Evolutionary conservation across 2,329 filamentous ascomycete species (phyloP).

Genomic region (Rhynchosporium graminicola): DNA sequence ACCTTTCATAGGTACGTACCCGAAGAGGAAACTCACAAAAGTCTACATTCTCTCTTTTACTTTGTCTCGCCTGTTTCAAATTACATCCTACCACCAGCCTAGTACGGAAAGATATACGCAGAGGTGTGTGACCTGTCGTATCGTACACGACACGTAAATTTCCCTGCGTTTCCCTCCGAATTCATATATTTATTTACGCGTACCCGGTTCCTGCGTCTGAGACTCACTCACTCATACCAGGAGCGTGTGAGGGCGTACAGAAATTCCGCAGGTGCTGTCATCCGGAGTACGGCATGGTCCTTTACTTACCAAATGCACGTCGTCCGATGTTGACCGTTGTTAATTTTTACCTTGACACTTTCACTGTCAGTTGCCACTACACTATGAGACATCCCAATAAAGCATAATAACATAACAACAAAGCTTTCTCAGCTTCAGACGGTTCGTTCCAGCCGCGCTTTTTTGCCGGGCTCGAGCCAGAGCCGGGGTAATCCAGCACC

Average conservation of each 20-base stretch:
- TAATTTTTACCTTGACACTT: background rate
- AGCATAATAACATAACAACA: background rate
- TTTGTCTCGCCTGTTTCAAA: too few species aligned
- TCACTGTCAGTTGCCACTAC: background rate
- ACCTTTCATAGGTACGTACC: too few species aligned
- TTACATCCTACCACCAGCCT: too few species aligned
- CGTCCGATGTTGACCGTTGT: background rate
- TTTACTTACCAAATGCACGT: background rate
- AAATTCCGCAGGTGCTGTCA: constrained; percentile 1
- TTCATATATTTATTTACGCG: background rate
- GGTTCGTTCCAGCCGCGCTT: constrained; percentile 8
- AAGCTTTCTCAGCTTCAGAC: too few species aligned
- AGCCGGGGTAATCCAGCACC: constrained; percentile 5
- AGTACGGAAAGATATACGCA: background rate
- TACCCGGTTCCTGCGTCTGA: constrained; percentile 1
- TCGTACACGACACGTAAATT: constrained; percentile 1
- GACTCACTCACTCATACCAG: background rate
- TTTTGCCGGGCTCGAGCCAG: background rate
- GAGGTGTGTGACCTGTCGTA: background rate
- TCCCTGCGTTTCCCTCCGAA: background rate
- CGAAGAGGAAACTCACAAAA: too few species aligned
- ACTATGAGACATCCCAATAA: too few species aligned
- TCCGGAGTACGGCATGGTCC: constrained; percentile 8
- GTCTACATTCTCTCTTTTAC: too few species aligned
- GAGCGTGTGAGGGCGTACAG: background rate